Conservation (phyloP, 2,329 filamentous ascomycete species). For the Balansia obtecta region DNA sequence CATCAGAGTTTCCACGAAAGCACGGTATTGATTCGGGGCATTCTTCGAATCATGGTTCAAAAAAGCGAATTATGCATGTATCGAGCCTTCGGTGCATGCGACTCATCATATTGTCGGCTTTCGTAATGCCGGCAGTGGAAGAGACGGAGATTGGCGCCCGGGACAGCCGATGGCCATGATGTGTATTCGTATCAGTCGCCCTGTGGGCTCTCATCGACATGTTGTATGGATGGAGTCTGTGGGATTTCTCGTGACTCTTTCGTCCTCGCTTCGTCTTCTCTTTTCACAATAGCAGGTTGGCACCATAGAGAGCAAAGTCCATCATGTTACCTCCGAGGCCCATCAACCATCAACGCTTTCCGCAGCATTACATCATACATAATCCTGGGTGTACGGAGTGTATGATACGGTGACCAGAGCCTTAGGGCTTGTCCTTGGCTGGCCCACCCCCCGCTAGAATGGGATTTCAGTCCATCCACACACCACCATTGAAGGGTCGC, state of each 20-base stretch:
- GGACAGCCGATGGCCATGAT: slow-evolving; percentile 1
- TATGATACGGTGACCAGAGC: background rate
- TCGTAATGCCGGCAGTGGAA: slow-evolving; percentile 2
- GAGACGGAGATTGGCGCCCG: slow-evolving; percentile 1
- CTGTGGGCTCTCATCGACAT: background rate
- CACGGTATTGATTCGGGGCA: background rate
- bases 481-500: background rate
- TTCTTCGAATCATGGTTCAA: background rate
- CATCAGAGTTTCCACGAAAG: too few relatives aligned
- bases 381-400: too few relatives aligned
- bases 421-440: background rate
- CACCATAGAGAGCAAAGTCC: too few relatives aligned
- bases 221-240: too few relatives aligned
- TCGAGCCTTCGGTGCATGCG: background rate
- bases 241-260: too few relatives aligned
- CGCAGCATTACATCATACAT: too few relatives aligned
- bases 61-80: too few relatives aligned
- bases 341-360: too few relatives aligned
- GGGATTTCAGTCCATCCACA: background rate
- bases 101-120: background rate
- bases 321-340: too few relatives aligned
- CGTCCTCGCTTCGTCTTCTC: too few relatives aligned
- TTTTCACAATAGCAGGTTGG: too few relatives aligned
- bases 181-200: background rate
- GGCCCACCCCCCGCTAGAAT: background rate